phyloP scores from a whole-genome alignment of 2,329 filamentous ascomycete species.

The Pestalotiopsis sp. region DNA sequence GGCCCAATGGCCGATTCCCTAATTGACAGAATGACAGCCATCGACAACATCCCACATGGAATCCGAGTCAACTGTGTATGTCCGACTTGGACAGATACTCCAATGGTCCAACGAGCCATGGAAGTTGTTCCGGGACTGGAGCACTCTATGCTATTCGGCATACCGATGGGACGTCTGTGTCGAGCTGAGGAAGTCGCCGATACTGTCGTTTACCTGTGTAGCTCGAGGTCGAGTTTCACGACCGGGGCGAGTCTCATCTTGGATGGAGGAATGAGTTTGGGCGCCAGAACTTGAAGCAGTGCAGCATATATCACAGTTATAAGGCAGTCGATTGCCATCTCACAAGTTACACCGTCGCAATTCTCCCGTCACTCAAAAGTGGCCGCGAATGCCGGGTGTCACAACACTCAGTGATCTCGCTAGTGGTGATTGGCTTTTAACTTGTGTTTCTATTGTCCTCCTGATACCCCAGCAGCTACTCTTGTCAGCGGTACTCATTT shows the following conservation, averaged over 20 bases:
- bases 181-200: slow-evolving; percentile 8
- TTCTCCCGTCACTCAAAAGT: too few species aligned
- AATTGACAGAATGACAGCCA: slow-evolving; percentile 12
- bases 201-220: slow-evolving; percentile 5
- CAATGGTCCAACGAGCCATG: slow-evolving; percentile 23
- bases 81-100: slow-evolving; percentile 29
- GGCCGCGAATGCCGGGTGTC: too few species aligned
- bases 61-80: slow-evolving; percentile 32
- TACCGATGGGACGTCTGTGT: slow-evolving; percentile 5
- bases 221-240: slow-evolving; percentile 6
- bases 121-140: slow-evolving; percentile 13
- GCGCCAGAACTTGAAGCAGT: not conserved
- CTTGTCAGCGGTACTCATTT: too few species aligned
- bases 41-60: slow-evolving; percentile 23
- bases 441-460: too few species aligned
- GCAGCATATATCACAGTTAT: too few species aligned
- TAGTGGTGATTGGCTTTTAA: too few species aligned
- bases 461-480: too few species aligned
- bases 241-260: not conserved
- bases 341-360: too few species aligned
- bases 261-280: slow-evolving; percentile 7
- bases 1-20: not conserved
- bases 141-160: not conserved
- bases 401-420: too few species aligned
- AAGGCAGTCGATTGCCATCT: too few species aligned